phyloP scores from a whole-genome alignment of 2,329 filamentous ascomycete genomes.

The Ascochyta fabae region DNA sequence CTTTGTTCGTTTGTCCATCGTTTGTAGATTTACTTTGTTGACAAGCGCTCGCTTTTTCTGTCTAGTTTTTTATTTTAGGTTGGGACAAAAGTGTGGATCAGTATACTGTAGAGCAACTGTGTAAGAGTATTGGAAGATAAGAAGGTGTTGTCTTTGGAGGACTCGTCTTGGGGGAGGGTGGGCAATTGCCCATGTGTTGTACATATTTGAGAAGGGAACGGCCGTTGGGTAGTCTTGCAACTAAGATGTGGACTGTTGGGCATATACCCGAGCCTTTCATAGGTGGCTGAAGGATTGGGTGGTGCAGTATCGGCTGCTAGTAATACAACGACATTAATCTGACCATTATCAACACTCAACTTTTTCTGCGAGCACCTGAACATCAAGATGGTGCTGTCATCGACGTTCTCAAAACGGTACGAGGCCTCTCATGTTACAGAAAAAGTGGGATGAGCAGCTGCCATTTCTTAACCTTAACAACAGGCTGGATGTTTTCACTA shows the following conservation, averaged over 20 bases:
- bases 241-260: neutral
- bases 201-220: neutral
- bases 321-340: constrained; percentile 3
- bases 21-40: constrained; percentile 10
- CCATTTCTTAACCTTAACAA: no score
- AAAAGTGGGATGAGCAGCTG: no score
- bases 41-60: constrained; percentile 1
- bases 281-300: neutral
- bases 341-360: neutral
- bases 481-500: no score
- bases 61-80: neutral
- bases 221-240: neutral
- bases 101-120: neutral
- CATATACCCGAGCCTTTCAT: constrained; percentile 2
- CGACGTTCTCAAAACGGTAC: constrained; percentile 7
- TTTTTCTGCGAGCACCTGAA: neutral
- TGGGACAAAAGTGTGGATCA: constrained; percentile 7
- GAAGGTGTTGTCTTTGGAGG: neutral
- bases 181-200: constrained; percentile 1
- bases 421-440: neutral
- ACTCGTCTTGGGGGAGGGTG: neutral
- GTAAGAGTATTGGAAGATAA: constrained; percentile 13
- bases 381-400: neutral
- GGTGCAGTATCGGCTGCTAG: constrained; percentile 5
- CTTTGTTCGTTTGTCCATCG: constrained; percentile 7